phyloP scores from a whole-genome alignment of 1,284 basidiomycete genomes.

The Rhodotorula sp. region DNA sequence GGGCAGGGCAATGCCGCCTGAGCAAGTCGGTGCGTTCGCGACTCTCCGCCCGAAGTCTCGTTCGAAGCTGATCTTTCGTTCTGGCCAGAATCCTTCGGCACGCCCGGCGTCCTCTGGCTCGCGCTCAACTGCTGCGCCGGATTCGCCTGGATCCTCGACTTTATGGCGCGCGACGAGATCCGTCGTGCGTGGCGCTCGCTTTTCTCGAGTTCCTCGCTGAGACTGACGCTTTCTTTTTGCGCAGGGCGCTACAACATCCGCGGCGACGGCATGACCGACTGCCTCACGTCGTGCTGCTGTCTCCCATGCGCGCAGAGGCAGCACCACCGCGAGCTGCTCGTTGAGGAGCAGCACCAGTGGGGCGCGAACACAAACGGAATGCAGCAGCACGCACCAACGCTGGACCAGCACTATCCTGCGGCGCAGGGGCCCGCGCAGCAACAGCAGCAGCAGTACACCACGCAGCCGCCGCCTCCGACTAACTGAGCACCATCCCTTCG shows the following conservation, averaged over 20 bases:
- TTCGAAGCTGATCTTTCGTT: not conserved
- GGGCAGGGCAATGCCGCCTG: not conserved
- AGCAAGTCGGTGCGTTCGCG: not conserved
- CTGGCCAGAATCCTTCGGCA: not conserved
- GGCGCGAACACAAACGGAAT: not conserved
- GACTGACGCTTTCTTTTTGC: not conserved
- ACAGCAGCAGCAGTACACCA: no score
- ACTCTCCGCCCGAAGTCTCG: not conserved
- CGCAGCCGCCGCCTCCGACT: no score
- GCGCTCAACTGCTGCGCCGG: constrained; percentile 41
- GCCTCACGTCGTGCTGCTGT: constrained; percentile 53
- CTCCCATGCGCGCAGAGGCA: constrained; percentile 56
- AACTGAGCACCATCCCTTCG: no score
- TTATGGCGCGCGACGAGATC: constrained; percentile 51
- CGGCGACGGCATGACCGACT: constrained; percentile 53
- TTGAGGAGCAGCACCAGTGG: constrained; percentile 51
- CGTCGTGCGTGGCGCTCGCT: constrained; percentile 40
- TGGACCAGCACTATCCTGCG: no score
- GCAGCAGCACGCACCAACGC: not conserved
- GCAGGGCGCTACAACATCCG: constrained; percentile 53
- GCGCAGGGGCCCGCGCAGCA: no score
- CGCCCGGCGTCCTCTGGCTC: constrained; percentile 1
- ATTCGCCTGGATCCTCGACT: constrained; percentile 51
- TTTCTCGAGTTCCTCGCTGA: not conserved
- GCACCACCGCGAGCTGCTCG: constrained; percentile 54